phyloP scores from a whole-genome alignment of 177 flowering plant genomes.

The Tripterygium wilfordii region DNA sequence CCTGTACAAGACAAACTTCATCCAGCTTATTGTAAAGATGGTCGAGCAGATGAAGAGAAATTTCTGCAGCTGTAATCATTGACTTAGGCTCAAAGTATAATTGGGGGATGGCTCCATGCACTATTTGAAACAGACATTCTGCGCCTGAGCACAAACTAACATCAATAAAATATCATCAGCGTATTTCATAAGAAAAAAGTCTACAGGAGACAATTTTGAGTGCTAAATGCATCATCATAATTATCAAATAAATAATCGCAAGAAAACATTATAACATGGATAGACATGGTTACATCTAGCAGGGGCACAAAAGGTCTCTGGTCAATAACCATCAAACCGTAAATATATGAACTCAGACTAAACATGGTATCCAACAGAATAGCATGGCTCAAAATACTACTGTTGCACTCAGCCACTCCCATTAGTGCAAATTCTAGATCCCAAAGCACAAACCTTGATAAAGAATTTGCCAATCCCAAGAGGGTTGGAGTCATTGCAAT shows the following conservation, averaged over 20 bases:
- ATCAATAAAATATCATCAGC: constrained; percentile 17
- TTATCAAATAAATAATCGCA: not conserved
- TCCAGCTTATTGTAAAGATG: constrained; percentile 69
- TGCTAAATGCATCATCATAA: not conserved
- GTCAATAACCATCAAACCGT: too few relatives aligned
- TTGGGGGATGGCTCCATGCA: constrained; percentile 64
- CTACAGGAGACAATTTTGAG: not conserved
- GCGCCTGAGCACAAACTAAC: constrained; percentile 86
- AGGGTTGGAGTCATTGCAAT: constrained; percentile 48
- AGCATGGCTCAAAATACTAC: constrained; percentile 1
- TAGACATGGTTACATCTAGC: too few relatives aligned
- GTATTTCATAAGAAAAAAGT: not conserved
- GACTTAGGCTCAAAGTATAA: constrained; percentile 35
- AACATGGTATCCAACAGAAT: too few relatives aligned
- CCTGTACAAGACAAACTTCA: constrained; percentile 83
- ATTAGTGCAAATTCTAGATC: not conserved
- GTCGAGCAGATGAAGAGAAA: constrained; percentile 76
- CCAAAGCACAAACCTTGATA: constrained; percentile 56
- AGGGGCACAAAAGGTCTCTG: too few relatives aligned
- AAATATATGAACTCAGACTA: too few relatives aligned
- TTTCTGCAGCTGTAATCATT: constrained; percentile 57
- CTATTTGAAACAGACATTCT: constrained; percentile 67
- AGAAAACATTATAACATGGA: too few relatives aligned
- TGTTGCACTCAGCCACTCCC: not conserved
- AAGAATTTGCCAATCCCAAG: constrained; percentile 56